Conservation (phyloP, 345 rosid genomes). For the Cochlearia excelsa region DNA sequence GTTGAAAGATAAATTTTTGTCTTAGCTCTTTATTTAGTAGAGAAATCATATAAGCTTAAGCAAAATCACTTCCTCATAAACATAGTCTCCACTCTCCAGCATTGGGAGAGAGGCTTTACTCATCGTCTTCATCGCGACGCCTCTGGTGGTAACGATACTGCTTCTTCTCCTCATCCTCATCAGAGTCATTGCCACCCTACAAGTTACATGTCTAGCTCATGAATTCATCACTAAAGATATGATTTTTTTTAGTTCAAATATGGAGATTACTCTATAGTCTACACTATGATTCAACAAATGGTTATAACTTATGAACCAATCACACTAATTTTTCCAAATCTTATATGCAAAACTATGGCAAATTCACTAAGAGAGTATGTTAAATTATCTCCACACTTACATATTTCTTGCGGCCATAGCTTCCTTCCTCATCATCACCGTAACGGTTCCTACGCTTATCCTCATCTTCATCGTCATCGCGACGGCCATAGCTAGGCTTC, state of each 20-base stretch:
- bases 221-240: not conserved
- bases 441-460: conserved; percentile 40
- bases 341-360: not conserved
- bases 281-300: conserved; percentile 9
- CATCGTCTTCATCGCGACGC: conserved; percentile 55
- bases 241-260: not conserved
- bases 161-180: conserved; percentile 55
- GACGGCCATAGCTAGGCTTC: conserved; percentile 46
- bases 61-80: conserved; percentile 13
- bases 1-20: conserved; percentile 4
- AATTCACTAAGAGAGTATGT: not conserved
- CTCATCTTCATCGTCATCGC: conserved; percentile 56
- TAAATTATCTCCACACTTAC: conserved; percentile 39
- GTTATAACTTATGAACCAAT: not conserved
- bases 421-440: conserved; percentile 54
- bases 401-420: conserved; percentile 83
- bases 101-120: conserved; percentile 17
- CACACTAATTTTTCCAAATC: not conserved
- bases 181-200: conserved; percentile 61
- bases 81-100: conserved; percentile 1
- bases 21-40: conserved; percentile 35
- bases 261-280: too few relatives aligned
- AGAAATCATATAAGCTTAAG: conserved; percentile 16
- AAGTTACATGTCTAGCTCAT: conserved; percentile 11
- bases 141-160: conserved; percentile 48